Evolutionary conservation across 2,329 filamentous ascomycete genomes (phyloP).

Genomic region (Neofusicoccum sp.): DNA sequence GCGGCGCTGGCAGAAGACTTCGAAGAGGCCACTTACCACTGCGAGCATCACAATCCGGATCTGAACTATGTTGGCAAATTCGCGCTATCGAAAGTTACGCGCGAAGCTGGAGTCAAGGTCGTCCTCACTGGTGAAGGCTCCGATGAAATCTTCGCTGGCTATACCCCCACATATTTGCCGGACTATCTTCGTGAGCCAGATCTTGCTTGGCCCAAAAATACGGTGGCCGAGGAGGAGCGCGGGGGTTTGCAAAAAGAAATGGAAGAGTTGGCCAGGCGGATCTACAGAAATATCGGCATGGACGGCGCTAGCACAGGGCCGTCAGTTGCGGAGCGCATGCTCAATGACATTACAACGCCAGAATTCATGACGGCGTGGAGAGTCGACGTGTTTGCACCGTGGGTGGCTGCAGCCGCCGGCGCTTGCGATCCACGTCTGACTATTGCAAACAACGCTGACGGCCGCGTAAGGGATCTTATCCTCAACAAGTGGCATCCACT

Average conservation of each 20-base stretch:
- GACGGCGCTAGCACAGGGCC: conserved; percentile 30
- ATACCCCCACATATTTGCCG: conserved; percentile 45
- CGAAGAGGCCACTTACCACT: conserved; percentile 50
- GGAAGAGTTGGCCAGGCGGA: conserved; percentile 18
- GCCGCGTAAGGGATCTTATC: conserved; percentile 34
- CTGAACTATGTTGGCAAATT: conserved; percentile 58
- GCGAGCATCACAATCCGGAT: conserved; percentile 51
- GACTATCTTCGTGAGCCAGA: conserved; percentile 57
- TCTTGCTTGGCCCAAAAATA: conserved; percentile 23
- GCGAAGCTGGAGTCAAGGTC: conserved; percentile 54
- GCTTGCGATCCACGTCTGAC: conserved; percentile 36
- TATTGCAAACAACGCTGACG: conserved; percentile 36
- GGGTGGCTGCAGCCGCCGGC: conserved; percentile 33
- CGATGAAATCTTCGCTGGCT: conserved; percentile 60
- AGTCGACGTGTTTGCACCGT: conserved; percentile 39
- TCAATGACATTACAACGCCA: conserved; percentile 44
- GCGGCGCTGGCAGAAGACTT: conserved; percentile 46
- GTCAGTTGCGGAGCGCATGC: conserved; percentile 37
- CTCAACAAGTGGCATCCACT: conserved; percentile 31
- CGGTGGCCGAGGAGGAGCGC: conserved; percentile 25
- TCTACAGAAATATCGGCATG: conserved; percentile 30
- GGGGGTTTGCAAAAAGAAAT: conserved; percentile 23
- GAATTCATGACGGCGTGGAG: conserved; percentile 39
- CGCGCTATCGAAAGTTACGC: conserved; percentile 51
- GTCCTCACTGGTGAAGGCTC: conserved; percentile 57